Conservation (phyloP, 2,329 filamentous ascomycete genomes). For the Aspergillus tubingensis region DNA sequence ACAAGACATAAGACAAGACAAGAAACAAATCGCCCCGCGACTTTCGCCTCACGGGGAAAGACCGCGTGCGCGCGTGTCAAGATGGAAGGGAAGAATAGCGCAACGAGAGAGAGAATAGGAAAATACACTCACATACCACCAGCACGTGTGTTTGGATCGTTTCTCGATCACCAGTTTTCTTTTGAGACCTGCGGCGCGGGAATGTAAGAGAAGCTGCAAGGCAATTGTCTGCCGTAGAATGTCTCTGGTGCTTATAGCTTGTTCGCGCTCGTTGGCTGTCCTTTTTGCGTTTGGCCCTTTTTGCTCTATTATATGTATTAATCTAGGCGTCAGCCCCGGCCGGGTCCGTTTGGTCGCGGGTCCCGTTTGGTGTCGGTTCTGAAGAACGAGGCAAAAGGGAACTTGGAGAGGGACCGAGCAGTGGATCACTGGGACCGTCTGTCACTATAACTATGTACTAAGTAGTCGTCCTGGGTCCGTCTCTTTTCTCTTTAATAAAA, state of each 20-base stretch:
- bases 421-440: conserved; percentile 20
- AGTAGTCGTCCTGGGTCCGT: conserved; percentile 10
- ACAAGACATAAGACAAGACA: conserved; percentile 6
- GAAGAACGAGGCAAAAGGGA: conserved; percentile 14
- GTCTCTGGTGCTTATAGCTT: conserved; percentile 19
- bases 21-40: not conserved
- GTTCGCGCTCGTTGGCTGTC: conserved; percentile 2
- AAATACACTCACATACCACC: conserved; percentile 23
- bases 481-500: conserved; percentile 14
- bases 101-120: conserved; percentile 5
- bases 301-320: not conserved
- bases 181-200: conserved; percentile 23
- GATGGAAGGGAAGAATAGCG: conserved; percentile 6
- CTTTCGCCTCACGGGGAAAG: not conserved
- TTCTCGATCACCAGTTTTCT: conserved; percentile 15
- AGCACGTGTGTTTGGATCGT: conserved; percentile 21
- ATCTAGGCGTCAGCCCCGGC: conserved; percentile 8
- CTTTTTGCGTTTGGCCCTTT: conserved; percentile 2
- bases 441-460: conserved; percentile 20
- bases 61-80: not conserved
- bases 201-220: conserved; percentile 27
- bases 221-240: conserved; percentile 21
- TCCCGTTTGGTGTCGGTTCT: conserved; percentile 12
- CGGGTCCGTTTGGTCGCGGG: conserved; percentile 12
- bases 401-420: conserved; percentile 5